These are phyloP conservation scores for Pythium periplocum DNA, from an alignment of 352 stramenopile species.

Conservation along the genomic window DNA sequence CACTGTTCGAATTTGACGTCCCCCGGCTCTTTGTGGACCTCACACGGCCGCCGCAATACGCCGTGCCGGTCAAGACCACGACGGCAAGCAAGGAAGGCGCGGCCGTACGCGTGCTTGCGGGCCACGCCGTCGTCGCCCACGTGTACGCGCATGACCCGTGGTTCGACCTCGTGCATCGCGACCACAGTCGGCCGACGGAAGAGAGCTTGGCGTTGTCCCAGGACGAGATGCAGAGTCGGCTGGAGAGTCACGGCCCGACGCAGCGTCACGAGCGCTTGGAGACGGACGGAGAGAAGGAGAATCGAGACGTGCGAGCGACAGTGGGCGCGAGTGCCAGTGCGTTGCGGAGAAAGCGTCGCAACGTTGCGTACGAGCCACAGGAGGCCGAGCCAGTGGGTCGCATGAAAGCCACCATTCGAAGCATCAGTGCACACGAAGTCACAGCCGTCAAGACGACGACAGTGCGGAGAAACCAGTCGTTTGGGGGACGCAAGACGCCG, in stretches of 20 bases:
- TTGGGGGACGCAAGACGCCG: neutral
- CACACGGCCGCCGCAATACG: conserved; percentile 18
- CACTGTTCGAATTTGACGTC: conserved; percentile 75
- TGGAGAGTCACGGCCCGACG: neutral
- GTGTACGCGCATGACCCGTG: conserved; percentile 39
- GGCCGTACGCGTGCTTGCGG: too few relatives aligned
- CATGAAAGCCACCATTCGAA: conserved; percentile 11
- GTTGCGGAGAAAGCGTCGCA: neutral
- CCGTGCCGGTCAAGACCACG: conserved; percentile 3
- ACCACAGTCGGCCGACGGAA: conserved; percentile 54
- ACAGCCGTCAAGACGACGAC: too few relatives aligned
- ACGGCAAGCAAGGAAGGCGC: neutral
- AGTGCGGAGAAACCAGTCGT: too few relatives aligned
- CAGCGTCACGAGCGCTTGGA: conserved; percentile 1
- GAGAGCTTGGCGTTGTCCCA: conserved; percentile 30
- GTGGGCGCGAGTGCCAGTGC: neutral
- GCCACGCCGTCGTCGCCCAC: too few relatives aligned
- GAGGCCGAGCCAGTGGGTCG: conserved; percentile 3
- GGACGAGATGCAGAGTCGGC: conserved; percentile 16
- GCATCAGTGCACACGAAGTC: too few relatives aligned
- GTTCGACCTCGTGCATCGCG: conserved; percentile 52
- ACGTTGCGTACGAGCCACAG: conserved; percentile 11
- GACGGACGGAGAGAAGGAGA: conserved; percentile 20
- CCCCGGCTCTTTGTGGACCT: conserved; percentile 55
- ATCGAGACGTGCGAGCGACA: conserved; percentile 8